Base-by-base conservation (phyloP, 2,329 filamentous ascomycete genomes). In the Mycosphaerella sp. region DNA sequence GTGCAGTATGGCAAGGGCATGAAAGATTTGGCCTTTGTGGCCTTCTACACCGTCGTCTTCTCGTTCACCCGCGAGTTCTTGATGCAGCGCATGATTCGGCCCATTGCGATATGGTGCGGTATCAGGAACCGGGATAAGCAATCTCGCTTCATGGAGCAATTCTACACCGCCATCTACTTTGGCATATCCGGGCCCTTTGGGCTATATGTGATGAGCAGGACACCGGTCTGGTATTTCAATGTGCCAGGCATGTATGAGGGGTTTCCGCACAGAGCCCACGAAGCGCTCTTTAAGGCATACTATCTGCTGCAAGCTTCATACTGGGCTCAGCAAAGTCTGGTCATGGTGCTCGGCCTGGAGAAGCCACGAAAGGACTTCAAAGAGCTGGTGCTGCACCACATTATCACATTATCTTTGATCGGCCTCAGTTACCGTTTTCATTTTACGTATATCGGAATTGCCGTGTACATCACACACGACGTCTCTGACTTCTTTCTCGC, bases 141-240 rank as follows among this genome's bases (percentile, higher is more conserved):
- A 67, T 81, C 85, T 12, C 85, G 91, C 34, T 96, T 95, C 78
- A 93, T 95, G 88, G 91, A 97, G 72, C 91, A 97, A 74, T 83
- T 86, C 67, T 97, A 97, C 74, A 95, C 91, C 1, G 91, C 90
- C 26, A 76, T 95, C 51, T 96, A 97, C 78, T 95, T 95, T 71
- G 82, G 73, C 43, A 70, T 93, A 54, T 84, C 95, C 54, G 89
- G 89, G 1, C 90, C 90, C 1, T 85, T 84, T 52, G 91, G 91
- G 51, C 72, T 96, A 66, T 96, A 86, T 69, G 87, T 96, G 69
- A 96, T 97, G 91, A 86, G 81, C 67, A 80, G 81, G 59, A 92
- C 89, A n/a, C 85, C 90, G 6, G 83, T 96, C 41, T 96, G 90
- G 92, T 96, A 95, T 72, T 96, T 95, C 79, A 91, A 95, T 74